Evolutionary conservation across 352 stramenopile species (phyloP), one percentile per base, ranked within the genome.

Genomic region (Phytopythium helicoides): DNA sequence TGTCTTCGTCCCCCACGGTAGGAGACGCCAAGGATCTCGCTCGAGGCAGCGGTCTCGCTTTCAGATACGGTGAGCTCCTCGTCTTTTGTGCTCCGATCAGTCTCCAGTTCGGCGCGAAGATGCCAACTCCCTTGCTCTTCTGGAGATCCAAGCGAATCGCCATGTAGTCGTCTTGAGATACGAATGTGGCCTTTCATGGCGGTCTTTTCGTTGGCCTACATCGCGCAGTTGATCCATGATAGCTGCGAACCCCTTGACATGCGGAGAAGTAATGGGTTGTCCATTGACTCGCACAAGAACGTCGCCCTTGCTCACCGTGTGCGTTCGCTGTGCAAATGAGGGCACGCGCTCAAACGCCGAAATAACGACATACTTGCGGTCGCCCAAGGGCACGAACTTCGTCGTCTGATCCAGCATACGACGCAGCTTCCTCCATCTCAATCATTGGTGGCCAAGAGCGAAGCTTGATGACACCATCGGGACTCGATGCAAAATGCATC

Each of bases 391-490:
- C 54, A 7, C 44, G 47, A 15, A 71, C 62, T 40, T 89, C 81
- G 50, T 88, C 76, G 28, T 86, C 68, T 12, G 35, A 47, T 8
- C 35, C 62, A 3, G 57, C 52, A 33, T 71, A 68, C 1, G 65
- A 67, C 11, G 59, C 66, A 8, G 58, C 75, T 16, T 68, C 70
- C 53, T 94, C 84, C 40, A 86, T 58, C 49, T 91, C 80, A 19
- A 94, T 67, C 75, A 92, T 87, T 21, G 84, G 84, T n/a, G 84
- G 84, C 84, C 84, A 94, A 18, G 88, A 68, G 0, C 73, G 77
- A 31, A 94, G 54, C 53, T 77, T 89, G 40, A 94, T 75, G 42
- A 94, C 79, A 10, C 74, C 67, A 50, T 94, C 84, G 0, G 84
- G 84, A 52, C 78, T 94, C 4, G 72, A 66, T 1, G 76, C 81